Conservation (phyloP, 768 basidiomycete species). For the Kwoniella europaea region DNA sequence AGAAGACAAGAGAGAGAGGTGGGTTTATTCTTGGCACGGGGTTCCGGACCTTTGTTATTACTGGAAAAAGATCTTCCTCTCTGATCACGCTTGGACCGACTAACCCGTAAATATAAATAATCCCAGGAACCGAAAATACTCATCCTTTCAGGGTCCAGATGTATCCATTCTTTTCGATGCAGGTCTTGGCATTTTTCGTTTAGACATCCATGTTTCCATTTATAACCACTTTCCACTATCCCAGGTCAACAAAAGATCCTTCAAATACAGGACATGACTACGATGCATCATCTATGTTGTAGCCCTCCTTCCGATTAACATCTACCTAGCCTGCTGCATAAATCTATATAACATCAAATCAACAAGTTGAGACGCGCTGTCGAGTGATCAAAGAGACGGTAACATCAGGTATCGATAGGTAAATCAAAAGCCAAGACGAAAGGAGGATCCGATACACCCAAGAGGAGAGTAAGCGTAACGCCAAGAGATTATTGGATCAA, state of each 20-base stretch:
- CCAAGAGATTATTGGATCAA: background rate
- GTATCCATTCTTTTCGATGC: background rate
- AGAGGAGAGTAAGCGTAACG: background rate
- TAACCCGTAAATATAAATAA: background rate
- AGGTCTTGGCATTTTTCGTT: background rate
- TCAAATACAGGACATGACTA: too few relatives aligned
- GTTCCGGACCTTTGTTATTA: conserved; percentile 1
- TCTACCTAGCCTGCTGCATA: too few relatives aligned
- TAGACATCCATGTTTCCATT: background rate
- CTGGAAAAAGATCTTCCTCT: background rate
- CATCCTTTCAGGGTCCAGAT: background rate
- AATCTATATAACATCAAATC: background rate
- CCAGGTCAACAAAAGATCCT: too few relatives aligned
- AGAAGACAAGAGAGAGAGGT: background rate
- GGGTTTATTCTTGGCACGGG: conserved; percentile 10
- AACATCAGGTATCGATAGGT: background rate
- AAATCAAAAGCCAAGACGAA: background rate
- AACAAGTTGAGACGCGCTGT: background rate
- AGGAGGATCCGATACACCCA: background rate
- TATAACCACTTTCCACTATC: background rate
- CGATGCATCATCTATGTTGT: too few relatives aligned
- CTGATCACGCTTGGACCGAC: background rate
- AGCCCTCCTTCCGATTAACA: background rate
- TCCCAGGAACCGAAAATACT: background rate
- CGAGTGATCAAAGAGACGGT: too few relatives aligned